Conservation (phyloP, 2,329 filamentous ascomycete species). For the Diplocarpon rosae region DNA sequence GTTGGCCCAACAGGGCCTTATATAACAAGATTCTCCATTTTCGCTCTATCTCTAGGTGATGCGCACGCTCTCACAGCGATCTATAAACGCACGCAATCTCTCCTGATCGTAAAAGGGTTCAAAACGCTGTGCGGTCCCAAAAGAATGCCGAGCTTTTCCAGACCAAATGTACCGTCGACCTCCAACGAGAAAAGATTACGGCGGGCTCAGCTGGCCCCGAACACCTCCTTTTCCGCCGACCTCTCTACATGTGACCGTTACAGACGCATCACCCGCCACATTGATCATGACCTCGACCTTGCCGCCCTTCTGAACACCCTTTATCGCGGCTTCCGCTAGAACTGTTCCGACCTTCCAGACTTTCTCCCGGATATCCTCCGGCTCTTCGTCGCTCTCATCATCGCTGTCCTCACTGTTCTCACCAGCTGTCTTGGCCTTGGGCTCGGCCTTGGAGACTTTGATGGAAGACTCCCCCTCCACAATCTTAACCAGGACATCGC, state of each 20-base stretch:
- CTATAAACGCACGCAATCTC: no score
- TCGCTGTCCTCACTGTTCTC: constrained; percentile 48
- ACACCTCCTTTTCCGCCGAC: constrained; percentile 45
- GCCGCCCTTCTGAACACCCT: constrained; percentile 71
- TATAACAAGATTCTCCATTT: no score
- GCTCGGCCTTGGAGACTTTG: constrained; percentile 82
- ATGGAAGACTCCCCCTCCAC: constrained; percentile 85
- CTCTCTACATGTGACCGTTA: constrained; percentile 74
- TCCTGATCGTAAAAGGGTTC: no score
- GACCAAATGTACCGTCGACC: not conserved
- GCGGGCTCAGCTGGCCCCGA: constrained; percentile 22
- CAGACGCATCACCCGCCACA: constrained; percentile 65
- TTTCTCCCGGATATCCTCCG: constrained; percentile 80
- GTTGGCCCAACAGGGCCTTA: no score
- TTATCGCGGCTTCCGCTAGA: constrained; percentile 78
- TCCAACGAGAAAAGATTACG: constrained; percentile 12
- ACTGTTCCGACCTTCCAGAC: constrained; percentile 78
- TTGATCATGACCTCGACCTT: constrained; percentile 94
- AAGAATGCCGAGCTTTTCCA: not conserved
- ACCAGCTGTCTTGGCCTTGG: constrained; percentile 55
- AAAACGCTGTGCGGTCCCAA: no score
- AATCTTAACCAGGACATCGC: constrained; percentile 79
- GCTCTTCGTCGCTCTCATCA: constrained; percentile 64
- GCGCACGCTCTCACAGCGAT: no score
- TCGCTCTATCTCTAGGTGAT: no score